Evolutionary conservation across 495 filamentous ascomycete species (phyloP).

Genomic region (Neurospora tetraspora): DNA sequence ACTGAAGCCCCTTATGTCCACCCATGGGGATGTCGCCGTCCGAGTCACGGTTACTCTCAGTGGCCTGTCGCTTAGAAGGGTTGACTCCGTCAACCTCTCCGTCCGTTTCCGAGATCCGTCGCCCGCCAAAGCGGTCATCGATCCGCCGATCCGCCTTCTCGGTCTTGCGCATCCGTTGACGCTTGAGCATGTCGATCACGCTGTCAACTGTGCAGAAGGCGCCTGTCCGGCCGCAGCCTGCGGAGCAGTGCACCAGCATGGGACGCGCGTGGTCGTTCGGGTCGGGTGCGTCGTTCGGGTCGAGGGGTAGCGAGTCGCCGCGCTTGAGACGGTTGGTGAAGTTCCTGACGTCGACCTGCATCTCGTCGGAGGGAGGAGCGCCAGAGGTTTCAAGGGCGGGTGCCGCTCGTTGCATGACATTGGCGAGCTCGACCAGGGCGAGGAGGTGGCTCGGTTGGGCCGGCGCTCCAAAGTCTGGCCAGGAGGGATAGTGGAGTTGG

Average conservation of each 20-base stretch:
- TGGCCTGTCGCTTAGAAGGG: conserved; percentile 1
- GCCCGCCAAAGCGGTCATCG: conserved; percentile 25
- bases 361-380: conserved; percentile 24
- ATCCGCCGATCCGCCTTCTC: conserved; percentile 23
- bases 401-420: conserved; percentile 44
- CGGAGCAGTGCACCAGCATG: conserved; percentile 88
- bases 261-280: conserved; percentile 46
- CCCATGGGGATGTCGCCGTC: conserved; percentile 39
- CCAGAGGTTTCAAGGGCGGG: conserved; percentile 30
- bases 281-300: conserved; percentile 45
- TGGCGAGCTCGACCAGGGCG: conserved; percentile 76
- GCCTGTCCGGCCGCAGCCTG: conserved; percentile 89
- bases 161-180: conserved; percentile 43
- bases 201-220: conserved; percentile 95
- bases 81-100: not conserved
- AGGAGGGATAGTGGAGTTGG: conserved; percentile 85
- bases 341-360: not conserved
- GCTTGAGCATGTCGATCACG: conserved; percentile 86
- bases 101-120: conserved; percentile 2
- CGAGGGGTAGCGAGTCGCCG: conserved; percentile 13
- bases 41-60: conserved; percentile 7
- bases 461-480: conserved; percentile 94
- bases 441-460: conserved; percentile 81
- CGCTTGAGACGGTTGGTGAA: conserved; percentile 1
- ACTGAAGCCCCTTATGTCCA: not conserved